Evolutionary conservation across 345 rosid species (phyloP).

Genomic region (Brassica nigra): DNA sequence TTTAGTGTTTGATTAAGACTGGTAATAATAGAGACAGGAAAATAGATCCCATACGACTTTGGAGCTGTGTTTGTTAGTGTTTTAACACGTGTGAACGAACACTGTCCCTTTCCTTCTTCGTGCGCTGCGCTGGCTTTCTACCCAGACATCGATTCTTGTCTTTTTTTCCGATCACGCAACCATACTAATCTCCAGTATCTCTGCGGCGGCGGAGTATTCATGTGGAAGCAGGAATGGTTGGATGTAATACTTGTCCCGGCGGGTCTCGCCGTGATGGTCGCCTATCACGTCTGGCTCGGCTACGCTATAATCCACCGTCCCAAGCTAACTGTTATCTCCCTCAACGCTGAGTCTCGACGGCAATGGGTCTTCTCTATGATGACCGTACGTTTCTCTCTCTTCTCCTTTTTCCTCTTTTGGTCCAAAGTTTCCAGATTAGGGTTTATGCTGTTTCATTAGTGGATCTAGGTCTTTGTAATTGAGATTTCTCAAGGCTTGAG

Average conservation of each 20-base stretch:
- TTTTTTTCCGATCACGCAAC: neutral
- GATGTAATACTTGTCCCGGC: conserved; percentile 47
- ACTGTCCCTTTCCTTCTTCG: neutral
- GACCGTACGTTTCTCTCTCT: conserved; percentile 50
- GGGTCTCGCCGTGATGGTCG: conserved; percentile 44
- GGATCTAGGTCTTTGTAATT: neutral
- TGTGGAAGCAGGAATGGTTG: conserved; percentile 43
- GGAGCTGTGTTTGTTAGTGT: neutral
- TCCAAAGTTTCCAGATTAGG: neutral
- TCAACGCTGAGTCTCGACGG: conserved; percentile 77
- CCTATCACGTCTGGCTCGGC: conserved; percentile 54
- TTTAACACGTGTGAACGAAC: neutral
- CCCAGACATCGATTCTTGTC: neutral
- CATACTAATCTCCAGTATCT: neutral
- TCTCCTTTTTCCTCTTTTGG: neutral
- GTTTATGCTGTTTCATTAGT: neutral
- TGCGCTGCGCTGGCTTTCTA: neutral
- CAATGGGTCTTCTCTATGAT: conserved; percentile 83
- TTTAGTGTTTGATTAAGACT: neutral
- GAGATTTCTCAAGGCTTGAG: neutral
- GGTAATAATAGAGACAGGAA: neutral
- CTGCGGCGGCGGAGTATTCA: neutral
- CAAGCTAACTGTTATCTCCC: conserved; percentile 53
- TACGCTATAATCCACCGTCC: conserved; percentile 43
- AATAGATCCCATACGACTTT: neutral